Conservation (phyloP, 495 filamentous ascomycete genomes). For the Trichoderma reesei region DNA sequence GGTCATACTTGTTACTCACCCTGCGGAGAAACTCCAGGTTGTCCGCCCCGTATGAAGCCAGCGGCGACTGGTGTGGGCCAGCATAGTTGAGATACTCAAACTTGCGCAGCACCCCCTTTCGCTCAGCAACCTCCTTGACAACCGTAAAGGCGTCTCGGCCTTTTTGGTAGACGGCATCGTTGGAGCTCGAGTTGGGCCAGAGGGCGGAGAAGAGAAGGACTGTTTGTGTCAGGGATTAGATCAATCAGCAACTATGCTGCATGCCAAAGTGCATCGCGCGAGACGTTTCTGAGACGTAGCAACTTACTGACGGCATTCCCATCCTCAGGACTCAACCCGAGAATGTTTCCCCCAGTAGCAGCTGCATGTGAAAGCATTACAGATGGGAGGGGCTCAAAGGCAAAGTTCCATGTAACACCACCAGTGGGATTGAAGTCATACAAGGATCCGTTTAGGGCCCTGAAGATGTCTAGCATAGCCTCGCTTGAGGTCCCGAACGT, state of each 20-base stretch:
- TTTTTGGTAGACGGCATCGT: neutral
- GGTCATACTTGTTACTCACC: neutral
- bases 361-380: slow-evolving; percentile 16
- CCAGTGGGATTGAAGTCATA: slow-evolving; percentile 11
- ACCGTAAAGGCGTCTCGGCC: neutral
- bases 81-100: neutral
- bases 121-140: neutral
- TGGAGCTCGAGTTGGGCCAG: neutral
- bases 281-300: neutral
- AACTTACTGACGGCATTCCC: neutral
- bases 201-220: neutral
- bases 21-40: neutral
- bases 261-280: neutral
- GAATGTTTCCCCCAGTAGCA: neutral
- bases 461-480: slow-evolving; percentile 16
- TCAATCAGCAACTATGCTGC: neutral
- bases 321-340: neutral
- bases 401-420: slow-evolving; percentile 20
- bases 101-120: neutral
- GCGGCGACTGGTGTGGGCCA: neutral
- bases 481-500: slow-evolving; percentile 10
- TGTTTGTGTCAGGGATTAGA: neutral
- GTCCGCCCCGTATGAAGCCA: neutral
- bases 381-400: slow-evolving; percentile 39
- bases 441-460: slow-evolving; percentile 12